Conservation (phyloP, 768 basidiomycete genomes). For the Suillus hirtellus region DNA sequence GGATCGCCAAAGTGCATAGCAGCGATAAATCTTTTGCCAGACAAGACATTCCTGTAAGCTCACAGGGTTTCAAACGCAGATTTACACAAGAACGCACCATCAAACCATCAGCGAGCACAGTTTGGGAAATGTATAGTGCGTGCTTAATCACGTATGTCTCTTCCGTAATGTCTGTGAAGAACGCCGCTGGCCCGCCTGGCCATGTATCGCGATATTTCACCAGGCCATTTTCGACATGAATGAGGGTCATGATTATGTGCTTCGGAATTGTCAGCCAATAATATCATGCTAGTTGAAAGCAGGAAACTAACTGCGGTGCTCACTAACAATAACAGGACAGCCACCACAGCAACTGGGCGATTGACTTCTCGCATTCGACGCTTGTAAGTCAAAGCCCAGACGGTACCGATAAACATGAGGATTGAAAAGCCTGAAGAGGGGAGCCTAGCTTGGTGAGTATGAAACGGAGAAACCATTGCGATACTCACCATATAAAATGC, state of each 20-base stretch:
- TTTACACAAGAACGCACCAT: neutral
- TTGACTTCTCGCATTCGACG: conserved; percentile 11
- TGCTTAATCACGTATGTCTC: neutral
- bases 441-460: neutral
- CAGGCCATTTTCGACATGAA: neutral
- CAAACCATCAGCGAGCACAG: neutral
- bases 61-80: neutral
- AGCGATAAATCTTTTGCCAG: neutral
- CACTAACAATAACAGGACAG: conserved; percentile 20
- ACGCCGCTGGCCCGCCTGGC: neutral
- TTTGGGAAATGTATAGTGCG: neutral
- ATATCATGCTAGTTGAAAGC: neutral
- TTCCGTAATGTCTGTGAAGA: neutral
- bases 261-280: neutral
- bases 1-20: conserved; percentile 1
- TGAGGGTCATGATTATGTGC: neutral
- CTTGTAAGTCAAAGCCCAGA: neutral
- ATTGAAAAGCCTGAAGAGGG: neutral
- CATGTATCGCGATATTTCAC: neutral
- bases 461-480: neutral
- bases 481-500: conserved; percentile 3
- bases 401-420: neutral
- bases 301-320: conserved; percentile 20
- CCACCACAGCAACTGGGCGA: conserved; percentile 17
- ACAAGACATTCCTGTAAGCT: neutral